Percentiles rank a stretch among this genome's conserved stretches.
Evolutionary conservation across 2,329 filamentous ascomycete genomes (phyloP).

Genomic region (Fusarium aywerte): DNA sequence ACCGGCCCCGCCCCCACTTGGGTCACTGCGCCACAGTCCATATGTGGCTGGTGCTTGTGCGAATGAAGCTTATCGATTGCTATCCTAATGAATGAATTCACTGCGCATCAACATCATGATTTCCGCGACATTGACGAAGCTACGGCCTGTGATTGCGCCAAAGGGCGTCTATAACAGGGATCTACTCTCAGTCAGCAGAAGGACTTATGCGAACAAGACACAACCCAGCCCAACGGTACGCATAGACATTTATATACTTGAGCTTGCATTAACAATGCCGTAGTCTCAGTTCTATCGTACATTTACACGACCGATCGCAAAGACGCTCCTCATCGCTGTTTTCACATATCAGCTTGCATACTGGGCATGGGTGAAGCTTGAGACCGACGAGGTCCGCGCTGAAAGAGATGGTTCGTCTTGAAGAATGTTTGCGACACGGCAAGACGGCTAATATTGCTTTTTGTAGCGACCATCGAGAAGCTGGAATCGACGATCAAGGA

Average conservation of each 20-base stretch:
- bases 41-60: slow-evolving; percentile 19
- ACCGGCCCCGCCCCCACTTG: slow-evolving; percentile 36
- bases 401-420: slow-evolving; percentile 64
- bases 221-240: slow-evolving; percentile 45
- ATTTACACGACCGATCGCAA: slow-evolving; percentile 77
- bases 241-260: not conserved
- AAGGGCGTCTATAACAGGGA: not conserved
- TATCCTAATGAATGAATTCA: not conserved
- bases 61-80: slow-evolving; percentile 22
- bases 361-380: slow-evolving; percentile 78
- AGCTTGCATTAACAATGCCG: not conserved
- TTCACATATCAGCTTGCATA: slow-evolving; percentile 83
- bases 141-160: slow-evolving; percentile 25
- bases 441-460: not conserved
- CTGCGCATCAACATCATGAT: slow-evolving; percentile 19
- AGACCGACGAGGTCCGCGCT: slow-evolving; percentile 73
- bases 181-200: not conserved
- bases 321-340: slow-evolving; percentile 78
- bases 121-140: slow-evolving; percentile 14
- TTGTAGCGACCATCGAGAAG: slow-evolving; percentile 49
- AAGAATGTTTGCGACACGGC: slow-evolving; percentile 17
- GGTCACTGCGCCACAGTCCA: not conserved
- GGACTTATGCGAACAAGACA: slow-evolving; percentile 45
- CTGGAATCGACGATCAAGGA: slow-evolving; percentile 54
- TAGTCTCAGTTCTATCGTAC: slow-evolving; percentile 78